These are phyloP conservation scores for Penicillium freii DNA, from an alignment of 2,329 filamentous ascomycete species.

Conservation along the genomic window DNA sequence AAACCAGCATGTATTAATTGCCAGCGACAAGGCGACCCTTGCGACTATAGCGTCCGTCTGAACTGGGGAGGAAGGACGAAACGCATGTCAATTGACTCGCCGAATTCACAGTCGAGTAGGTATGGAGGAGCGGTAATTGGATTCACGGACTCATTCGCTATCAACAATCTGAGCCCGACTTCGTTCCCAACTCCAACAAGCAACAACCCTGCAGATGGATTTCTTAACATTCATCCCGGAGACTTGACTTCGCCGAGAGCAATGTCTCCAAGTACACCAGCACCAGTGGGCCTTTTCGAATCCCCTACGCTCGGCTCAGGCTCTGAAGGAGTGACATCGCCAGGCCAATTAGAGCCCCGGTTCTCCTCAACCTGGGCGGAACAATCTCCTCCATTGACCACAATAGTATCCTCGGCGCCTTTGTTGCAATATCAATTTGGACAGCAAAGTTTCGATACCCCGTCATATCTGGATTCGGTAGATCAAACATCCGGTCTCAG, in stretches of 20 bases:
- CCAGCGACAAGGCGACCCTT: conserved; percentile 66
- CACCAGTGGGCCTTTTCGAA: conserved; percentile 14
- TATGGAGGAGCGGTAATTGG: conserved; percentile 21
- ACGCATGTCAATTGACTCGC: conserved; percentile 48
- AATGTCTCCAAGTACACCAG: conserved; percentile 18
- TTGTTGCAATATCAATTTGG: conserved; percentile 20
- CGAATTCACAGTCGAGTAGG: conserved; percentile 30
- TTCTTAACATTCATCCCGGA: conserved; percentile 9
- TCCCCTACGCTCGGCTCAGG: conserved; percentile 12
- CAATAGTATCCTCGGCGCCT: conserved; percentile 15
- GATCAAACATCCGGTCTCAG: conserved; percentile 28
- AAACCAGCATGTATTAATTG: conserved; percentile 72
- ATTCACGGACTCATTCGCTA: conserved; percentile 12
- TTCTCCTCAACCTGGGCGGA: conserved; percentile 24
- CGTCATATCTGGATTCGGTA: conserved; percentile 22
- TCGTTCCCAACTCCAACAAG: conserved; percentile 14
- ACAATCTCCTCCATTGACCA: conserved; percentile 17
- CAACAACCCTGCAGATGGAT: conserved; percentile 14
- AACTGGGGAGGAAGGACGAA: conserved; percentile 76
- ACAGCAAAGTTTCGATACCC: conserved; percentile 14
- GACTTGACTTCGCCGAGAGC: conserved; percentile 16
- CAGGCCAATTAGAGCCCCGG: conserved; percentile 14
- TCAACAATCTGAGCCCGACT: conserved; percentile 8
- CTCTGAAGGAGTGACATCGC: conserved; percentile 12
- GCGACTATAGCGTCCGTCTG: conserved; percentile 77